Percentiles rank a stretch among this genome's conserved stretches.
Conservation (phyloP, 106 monocot species). For the Amphibolis antarctica region DNA sequence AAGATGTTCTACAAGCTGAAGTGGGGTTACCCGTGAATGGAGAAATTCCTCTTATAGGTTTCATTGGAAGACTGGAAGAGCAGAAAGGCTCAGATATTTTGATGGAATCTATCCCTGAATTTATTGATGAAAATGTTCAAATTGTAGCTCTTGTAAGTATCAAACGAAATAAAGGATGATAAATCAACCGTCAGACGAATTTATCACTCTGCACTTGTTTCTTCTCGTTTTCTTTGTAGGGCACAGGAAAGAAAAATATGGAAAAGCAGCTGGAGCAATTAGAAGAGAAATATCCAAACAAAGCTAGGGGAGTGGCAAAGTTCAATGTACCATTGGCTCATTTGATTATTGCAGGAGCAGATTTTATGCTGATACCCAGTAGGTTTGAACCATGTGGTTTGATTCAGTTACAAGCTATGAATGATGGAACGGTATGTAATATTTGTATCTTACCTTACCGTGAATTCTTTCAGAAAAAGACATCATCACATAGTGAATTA, state of each 20-base stretch:
- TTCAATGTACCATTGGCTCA: slow-evolving; percentile 83
- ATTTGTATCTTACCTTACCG: not conserved
- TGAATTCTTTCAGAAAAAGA: too few relatives aligned
- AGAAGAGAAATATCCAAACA: slow-evolving; percentile 55
- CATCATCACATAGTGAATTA: too few relatives aligned
- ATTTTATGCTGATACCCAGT: slow-evolving; percentile 56
- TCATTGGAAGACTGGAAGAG: slow-evolving; percentile 90
- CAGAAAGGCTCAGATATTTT: slow-evolving; percentile 97
- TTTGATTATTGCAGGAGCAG: slow-evolving; percentile 68
- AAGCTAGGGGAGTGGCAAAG: slow-evolving; percentile 58
- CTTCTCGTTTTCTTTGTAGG: slow-evolving; percentile 26
- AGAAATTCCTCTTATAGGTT: slow-evolving; percentile 52
- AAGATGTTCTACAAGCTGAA: slow-evolving; percentile 88
- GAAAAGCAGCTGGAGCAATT: slow-evolving; percentile 45
- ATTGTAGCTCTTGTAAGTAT: slow-evolving; percentile 69
- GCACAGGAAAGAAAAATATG: slow-evolving; percentile 86
- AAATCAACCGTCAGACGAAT: not conserved
- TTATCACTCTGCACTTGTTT: not conserved
- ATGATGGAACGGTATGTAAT: slow-evolving; percentile 57
- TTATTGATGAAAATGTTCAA: slow-evolving; percentile 72
- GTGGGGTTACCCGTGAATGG: slow-evolving; percentile 67
- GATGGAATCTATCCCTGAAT: slow-evolving; percentile 58
- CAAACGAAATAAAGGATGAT: not conserved
- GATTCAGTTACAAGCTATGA: slow-evolving; percentile 87
- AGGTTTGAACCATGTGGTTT: slow-evolving; percentile 94